Evolutionary conservation across 2,329 filamentous ascomycete genomes (phyloP), one percentile per base, ranked within the genome.

Genomic region (Diaporthe citriasiana): DNA sequence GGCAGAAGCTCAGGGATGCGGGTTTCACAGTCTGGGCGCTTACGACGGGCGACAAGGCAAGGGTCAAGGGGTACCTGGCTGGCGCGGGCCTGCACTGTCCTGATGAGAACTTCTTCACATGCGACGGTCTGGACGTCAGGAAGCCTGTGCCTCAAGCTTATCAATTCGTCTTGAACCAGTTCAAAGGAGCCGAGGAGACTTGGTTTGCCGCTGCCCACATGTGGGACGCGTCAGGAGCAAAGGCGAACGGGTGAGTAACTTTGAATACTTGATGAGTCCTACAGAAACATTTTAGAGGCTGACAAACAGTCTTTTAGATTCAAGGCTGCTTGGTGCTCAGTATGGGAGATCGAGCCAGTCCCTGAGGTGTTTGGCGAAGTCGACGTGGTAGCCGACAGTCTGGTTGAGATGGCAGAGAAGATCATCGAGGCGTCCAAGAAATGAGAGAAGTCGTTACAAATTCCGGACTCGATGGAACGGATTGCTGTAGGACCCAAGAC

Each of bases 181-280:
- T 89, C 72, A 66, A 55, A 33, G 83, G 77, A 0, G 76, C 77
- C 0, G 80, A 81, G 0, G 81, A 86, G 74, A 84, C 84, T 59
- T 90, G 88, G 88, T 90, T 90, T 78, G 89, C 87, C 0, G 89
- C 89, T 1, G 89, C 88, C 30, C 89, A 91, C 80, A 87, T 88
- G 84, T 91, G 89, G 89, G 89, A 91, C 81, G 88, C 89, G 1
- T 83, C 84, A 25, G 87, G 88, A 4, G 89, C 89, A 12, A 83
- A 82, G 63, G 83, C 82, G 72, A 84, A 83, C n/a, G 87, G 87
- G 76, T 81, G 75, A 76, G 78, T 59, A 19, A 30, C 15, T 78
- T 38, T 12, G 60, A 27, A 4, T 33, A 7, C n/a, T 4, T 8
- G n/a, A 6, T 47, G 19, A 35, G 8, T 6, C 30, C 4, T 22